Conservation (phyloP, 345 rosid species). For the Microthlaspi erraticum region DNA sequence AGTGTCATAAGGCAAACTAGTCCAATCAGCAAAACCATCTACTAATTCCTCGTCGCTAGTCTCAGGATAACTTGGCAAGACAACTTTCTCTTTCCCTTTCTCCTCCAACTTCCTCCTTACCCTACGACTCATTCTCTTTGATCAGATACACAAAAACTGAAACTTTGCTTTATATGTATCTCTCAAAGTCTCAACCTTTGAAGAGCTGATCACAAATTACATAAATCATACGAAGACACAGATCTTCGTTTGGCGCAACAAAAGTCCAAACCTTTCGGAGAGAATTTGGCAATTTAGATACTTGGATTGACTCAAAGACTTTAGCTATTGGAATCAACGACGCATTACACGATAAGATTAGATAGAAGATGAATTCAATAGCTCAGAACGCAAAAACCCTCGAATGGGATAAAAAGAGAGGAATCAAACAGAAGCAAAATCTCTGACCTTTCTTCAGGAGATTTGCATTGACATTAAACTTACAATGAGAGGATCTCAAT, state of each 20-base stretch:
- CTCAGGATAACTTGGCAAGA: constrained; percentile 57
- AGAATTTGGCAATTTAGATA: constrained; percentile 19
- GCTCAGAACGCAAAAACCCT: constrained; percentile 38
- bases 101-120: constrained; percentile 69
- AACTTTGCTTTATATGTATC: constrained; percentile 2
- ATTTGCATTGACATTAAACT: constrained; percentile 35
- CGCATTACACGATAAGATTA: constrained; percentile 28
- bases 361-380: constrained; percentile 11
- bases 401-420: constrained; percentile 22
- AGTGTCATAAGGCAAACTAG: constrained; percentile 73
- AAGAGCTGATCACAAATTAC: constrained; percentile 8
- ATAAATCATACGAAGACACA: constrained; percentile 27
- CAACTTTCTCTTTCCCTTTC: constrained; percentile 61
- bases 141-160: constrained; percentile 17
- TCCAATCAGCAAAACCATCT: constrained; percentile 62
- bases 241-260: constrained; percentile 28
- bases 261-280: constrained; percentile 27
- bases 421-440: constrained; percentile 2
- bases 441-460: constrained; percentile 25
- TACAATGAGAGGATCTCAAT: constrained; percentile 26
- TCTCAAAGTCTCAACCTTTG: neutral
- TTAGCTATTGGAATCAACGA: constrained; percentile 25
- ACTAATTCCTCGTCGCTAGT: constrained; percentile 51
- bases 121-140: constrained; percentile 73
- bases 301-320: constrained; percentile 18